These are phyloP conservation scores for Protea cynaroides DNA, from an alignment of 164 flowering plant genomes.

Conservation along the genomic window DNA sequence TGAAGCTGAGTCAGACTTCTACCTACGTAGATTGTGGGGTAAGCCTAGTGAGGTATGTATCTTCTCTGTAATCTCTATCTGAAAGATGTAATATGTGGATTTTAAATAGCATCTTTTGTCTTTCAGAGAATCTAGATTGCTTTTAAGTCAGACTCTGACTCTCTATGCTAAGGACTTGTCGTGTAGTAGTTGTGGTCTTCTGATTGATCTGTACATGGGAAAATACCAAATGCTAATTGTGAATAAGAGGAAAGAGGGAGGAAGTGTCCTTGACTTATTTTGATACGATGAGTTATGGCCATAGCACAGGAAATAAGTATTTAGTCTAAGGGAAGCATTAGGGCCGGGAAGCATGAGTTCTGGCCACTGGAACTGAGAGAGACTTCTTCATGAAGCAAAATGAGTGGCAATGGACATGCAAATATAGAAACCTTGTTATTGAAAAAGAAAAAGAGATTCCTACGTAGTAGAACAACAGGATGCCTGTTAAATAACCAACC, in stretches of 20 bases:
- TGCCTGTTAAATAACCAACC: no score
- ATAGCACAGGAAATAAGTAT: no score
- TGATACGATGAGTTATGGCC: no score
- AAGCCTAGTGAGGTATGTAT: constrained; percentile 72
- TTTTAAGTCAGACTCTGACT: neutral
- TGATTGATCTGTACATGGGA: neutral
- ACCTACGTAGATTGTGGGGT: constrained; percentile 85
- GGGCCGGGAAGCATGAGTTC: no score
- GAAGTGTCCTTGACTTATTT: neutral
- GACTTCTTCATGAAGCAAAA: no score
- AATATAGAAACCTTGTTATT: no score
- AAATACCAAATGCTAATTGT: neutral
- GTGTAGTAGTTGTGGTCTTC: neutral
- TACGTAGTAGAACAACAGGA: no score
- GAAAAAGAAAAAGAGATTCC: no score
- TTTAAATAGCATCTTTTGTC: neutral
- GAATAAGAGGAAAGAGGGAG: neutral
- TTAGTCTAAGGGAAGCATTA: no score
- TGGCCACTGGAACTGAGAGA: no score
- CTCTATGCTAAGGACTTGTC: neutral
- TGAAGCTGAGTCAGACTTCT: constrained; percentile 67
- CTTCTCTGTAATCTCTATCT: constrained; percentile 3
- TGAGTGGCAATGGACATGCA: no score
- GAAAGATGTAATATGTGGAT: neutral
- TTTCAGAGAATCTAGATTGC: neutral